Percentiles rank a stretch among this genome's conserved stretches.
phyloP scores from a whole-genome alignment of 2,329 filamentous ascomycete species.

The Taxawa tesnikishii region DNA sequence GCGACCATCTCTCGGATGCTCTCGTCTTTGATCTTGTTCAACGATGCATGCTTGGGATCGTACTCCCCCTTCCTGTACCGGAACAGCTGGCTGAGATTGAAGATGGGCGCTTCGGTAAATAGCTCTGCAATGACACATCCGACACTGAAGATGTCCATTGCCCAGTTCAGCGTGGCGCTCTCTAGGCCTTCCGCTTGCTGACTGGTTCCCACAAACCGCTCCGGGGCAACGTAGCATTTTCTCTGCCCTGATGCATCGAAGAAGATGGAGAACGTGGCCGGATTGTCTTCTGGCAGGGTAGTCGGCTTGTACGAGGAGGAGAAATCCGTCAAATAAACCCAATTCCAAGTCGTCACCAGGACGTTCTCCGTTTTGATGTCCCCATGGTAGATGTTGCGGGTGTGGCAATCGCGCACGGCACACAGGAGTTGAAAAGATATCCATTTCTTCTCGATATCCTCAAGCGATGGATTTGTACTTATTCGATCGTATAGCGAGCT shows the following conservation, averaged over 20 bases:
- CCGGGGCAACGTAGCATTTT: slow-evolving; percentile 90
- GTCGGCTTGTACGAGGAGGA: slow-evolving; percentile 92
- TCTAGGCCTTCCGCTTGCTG: slow-evolving; percentile 6
- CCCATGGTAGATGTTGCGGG: slow-evolving; percentile 81
- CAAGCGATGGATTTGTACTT: slow-evolving; percentile 89
- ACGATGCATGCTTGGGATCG: slow-evolving; percentile 66
- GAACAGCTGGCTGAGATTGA: slow-evolving; percentile 91
- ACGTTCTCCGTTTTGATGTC: slow-evolving; percentile 99
- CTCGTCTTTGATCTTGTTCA: slow-evolving; percentile 77
- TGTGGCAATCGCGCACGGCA: slow-evolving; percentile 82
- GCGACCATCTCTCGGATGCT: slow-evolving; percentile 80
- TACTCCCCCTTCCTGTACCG: slow-evolving; percentile 90
- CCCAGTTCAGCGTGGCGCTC: slow-evolving; percentile 54
- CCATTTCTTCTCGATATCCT: slow-evolving; percentile 99
- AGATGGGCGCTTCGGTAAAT: slow-evolving; percentile 91
- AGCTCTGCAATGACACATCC: slow-evolving; percentile 95
- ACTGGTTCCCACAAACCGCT: slow-evolving; percentile 68
- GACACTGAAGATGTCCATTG: slow-evolving; percentile 97
- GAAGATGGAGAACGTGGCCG: slow-evolving; percentile 93
- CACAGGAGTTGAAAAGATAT: slow-evolving; percentile 90
- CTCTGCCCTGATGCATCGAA: slow-evolving; percentile 87
- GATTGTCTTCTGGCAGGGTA: slow-evolving; percentile 89
- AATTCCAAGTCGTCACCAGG: slow-evolving; percentile 97
- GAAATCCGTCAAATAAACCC: slow-evolving; percentile 96
- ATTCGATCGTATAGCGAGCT: slow-evolving; percentile 95